Base-by-base conservation (phyloP, 2,329 filamentous ascomycete species). In the Trichophyton verrucosum region DNA sequence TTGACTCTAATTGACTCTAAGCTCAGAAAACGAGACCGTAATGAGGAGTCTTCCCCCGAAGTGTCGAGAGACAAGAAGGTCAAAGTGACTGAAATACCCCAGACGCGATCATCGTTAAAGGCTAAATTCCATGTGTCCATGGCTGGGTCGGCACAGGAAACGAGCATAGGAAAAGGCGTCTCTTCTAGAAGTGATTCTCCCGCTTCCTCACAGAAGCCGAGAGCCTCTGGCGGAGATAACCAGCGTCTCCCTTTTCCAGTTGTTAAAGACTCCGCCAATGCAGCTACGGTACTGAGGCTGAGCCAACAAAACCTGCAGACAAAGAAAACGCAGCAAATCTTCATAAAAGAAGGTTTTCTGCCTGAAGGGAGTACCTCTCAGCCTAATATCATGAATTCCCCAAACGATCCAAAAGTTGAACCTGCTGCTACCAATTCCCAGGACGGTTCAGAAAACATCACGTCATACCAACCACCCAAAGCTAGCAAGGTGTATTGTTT, bases 221-320 rank as follows among this genome's bases (percentile, higher is more conserved):
- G 65, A 58, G 64, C 68, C 60, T 53, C 63, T 51, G 73, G 70
- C 57, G 69, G 69, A 5, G 59, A 61, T 65, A 71, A 74, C 65
- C 68, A 78, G 64, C 79, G 77, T 22, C 75, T 90, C 27, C 80
- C 79, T 30, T 95, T 90, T 67, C 81, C 86, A 1, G 82, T 91
- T 11, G 88, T 92, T 22, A 95, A 95, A 73, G 84, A 92, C 66
- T 81, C 86, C 0, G 80, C 84, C 66, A 83, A 89, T 66, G 80
- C 82, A 3, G 79, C 78, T 62, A 88, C 86, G 0, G 76, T 80
- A 30, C 66, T 84, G 53, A 82, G 85, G 51, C 75, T 89, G 33
- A 90, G 86, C 67, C 88, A 92, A 70, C 78, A 79, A 55, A 82
- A 79, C 60, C 75, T 72, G 58, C 81, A 81, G 40, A 82, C 83